Conservation (phyloP, 768 basidiomycete genomes). For the Sarcodon sp. region DNA sequence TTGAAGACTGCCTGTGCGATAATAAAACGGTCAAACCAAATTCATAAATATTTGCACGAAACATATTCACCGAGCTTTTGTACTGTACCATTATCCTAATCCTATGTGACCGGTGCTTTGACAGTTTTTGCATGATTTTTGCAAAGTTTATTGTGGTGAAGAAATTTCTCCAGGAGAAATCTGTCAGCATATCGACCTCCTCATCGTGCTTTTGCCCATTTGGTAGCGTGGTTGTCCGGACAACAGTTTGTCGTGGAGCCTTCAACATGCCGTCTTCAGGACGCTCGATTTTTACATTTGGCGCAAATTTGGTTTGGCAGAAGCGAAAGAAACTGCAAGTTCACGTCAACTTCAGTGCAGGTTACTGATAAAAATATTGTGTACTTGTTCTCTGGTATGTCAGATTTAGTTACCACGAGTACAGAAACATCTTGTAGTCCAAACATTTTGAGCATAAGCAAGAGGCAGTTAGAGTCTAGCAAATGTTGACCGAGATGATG, state of each 20-base stretch:
- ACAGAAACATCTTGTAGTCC: conserved; percentile 86
- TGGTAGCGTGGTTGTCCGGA: conserved; percentile 44
- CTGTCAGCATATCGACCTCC: conserved; percentile 84
- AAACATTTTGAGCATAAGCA: conserved; percentile 95
- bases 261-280: conserved; percentile 58
- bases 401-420: conserved; percentile 79
- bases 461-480: conserved; percentile 87
- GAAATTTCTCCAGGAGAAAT: conserved; percentile 97
- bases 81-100: conserved; percentile 96
- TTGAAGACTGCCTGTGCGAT: conserved; percentile 77
- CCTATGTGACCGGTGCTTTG: conserved; percentile 87
- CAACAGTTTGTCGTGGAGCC: conserved; percentile 43
- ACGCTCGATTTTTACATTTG: conserved; percentile 39
- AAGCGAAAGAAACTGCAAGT: conserved; percentile 84
- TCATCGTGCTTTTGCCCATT: conserved; percentile 71
- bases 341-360: not conserved
- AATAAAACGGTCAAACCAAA: conserved; percentile 1
- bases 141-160: conserved; percentile 96
- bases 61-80: conserved; percentile 77
- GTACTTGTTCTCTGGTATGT: conserved; percentile 79
- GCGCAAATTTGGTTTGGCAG: conserved; percentile 71
- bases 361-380: conserved; percentile 7
- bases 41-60: not conserved
- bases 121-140: conserved; percentile 95
- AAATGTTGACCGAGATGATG: conserved; percentile 94